These are phyloP conservation scores for Blastomyces silverae DNA, from an alignment of 2,329 filamentous ascomycete species.

Conservation along the genomic window DNA sequence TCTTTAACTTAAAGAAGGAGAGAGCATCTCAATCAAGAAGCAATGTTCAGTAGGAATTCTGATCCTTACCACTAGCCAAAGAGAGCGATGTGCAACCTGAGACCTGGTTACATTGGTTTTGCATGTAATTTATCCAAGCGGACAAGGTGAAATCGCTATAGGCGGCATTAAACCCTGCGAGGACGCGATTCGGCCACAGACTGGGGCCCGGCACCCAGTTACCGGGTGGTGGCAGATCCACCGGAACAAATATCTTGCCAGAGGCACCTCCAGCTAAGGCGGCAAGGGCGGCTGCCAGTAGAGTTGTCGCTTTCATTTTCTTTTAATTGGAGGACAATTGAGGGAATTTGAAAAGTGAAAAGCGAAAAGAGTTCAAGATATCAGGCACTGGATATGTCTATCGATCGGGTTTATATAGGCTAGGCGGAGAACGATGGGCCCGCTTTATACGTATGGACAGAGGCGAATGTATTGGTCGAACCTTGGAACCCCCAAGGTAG, in stretches of 20 bases:
- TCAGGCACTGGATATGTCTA: too few relatives aligned
- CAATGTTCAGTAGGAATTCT: too few relatives aligned
- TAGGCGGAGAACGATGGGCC: too few relatives aligned
- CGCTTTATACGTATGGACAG: too few relatives aligned
- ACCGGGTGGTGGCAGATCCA: not conserved
- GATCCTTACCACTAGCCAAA: not conserved
- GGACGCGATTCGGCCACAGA: not conserved
- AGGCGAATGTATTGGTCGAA: too few relatives aligned
- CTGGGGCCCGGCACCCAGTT: not conserved
- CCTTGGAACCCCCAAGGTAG: too few relatives aligned
- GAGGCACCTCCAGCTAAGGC: not conserved
- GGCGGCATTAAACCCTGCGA: not conserved
- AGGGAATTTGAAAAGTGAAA: too few relatives aligned
- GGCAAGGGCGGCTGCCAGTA: not conserved
- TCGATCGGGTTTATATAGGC: too few relatives aligned
- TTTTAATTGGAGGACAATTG: too few relatives aligned
- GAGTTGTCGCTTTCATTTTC: not conserved
- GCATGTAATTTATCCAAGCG: not conserved
- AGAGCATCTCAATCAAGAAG: too few relatives aligned
- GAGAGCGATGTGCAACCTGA: not conserved
- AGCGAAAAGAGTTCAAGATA: too few relatives aligned
- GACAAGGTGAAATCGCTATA: rapidly evolving
- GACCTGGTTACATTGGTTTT: not conserved
- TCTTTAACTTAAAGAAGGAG: too few relatives aligned
- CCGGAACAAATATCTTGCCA: not conserved